phyloP scores from a whole-genome alignment of 306 rosid genomes.

The Sicyos baderoa region DNA sequence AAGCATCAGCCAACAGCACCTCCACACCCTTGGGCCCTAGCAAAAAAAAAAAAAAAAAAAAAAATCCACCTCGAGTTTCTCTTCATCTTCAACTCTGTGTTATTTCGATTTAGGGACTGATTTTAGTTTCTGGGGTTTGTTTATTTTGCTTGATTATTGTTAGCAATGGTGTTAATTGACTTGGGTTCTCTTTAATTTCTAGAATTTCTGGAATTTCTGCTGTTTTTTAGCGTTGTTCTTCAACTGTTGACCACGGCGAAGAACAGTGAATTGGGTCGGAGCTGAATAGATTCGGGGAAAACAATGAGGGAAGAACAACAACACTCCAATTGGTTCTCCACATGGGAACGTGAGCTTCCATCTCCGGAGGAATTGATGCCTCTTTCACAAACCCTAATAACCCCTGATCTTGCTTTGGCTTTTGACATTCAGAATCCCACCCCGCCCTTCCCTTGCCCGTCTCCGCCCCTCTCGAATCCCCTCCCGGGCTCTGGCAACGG shows the following conservation, averaged over 20 bases:
- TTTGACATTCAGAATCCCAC: slow-evolving; percentile 62
- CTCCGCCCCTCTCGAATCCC: slow-evolving; percentile 25
- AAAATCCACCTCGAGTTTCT: slow-evolving; percentile 97
- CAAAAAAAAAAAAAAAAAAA: slow-evolving; percentile 33
- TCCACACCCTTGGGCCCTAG: slow-evolving; percentile 15
- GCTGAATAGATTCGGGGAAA: slow-evolving; percentile 20
- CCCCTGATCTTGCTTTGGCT: slow-evolving; percentile 88
- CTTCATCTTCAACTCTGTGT: slow-evolving; percentile 28
- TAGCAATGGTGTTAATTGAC: neutral
- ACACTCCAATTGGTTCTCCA: slow-evolving; percentile 76
- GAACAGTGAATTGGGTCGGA: slow-evolving; percentile 20
- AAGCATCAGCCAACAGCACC: slow-evolving; percentile 11
- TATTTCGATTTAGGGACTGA: neutral
- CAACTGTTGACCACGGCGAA: slow-evolving; percentile 8
- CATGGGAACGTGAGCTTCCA: slow-evolving; percentile 86
- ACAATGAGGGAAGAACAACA: slow-evolving; percentile 87
- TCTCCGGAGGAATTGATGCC: slow-evolving; percentile 77
- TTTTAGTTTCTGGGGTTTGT: neutral
- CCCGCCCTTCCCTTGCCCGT: slow-evolving; percentile 24
- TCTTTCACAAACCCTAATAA: slow-evolving; percentile 87
- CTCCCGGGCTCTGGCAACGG: slow-evolving; percentile 31
- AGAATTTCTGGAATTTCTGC: neutral
- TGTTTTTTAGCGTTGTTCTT: too few species aligned
- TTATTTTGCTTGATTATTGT: neutral
- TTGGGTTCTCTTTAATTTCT: slow-evolving; percentile 4